Conservation (phyloP, 2,329 filamentous ascomycete species). For the Drechslerella stenobrocha region DNA sequence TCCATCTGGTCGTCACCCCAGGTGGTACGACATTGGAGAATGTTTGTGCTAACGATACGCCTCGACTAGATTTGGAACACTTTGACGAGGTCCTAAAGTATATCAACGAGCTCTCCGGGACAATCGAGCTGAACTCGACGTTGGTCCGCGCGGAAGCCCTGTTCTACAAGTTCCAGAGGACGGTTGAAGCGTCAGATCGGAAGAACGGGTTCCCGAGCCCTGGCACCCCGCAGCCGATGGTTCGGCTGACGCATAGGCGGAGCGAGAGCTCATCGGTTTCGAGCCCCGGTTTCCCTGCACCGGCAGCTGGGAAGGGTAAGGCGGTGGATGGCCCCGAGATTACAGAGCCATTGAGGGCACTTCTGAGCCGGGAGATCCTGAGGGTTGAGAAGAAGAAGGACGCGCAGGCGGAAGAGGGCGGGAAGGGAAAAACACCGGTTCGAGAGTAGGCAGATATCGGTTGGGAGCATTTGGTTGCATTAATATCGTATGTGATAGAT, state of each 20-base stretch:
- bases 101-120: conserved; percentile 91
- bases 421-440: conserved; percentile 35
- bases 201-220: conserved; percentile 63
- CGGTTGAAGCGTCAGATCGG: conserved; percentile 89
- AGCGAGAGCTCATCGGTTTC: conserved; percentile 17
- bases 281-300: too few relatives aligned
- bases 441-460: conserved; percentile 18
- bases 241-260: conserved; percentile 32
- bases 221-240: conserved; percentile 36
- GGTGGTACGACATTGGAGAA: too few relatives aligned
- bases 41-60: too few relatives aligned
- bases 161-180: conserved; percentile 82
- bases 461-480: not conserved
- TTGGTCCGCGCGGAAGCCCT: conserved; percentile 85
- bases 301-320: conserved; percentile 22
- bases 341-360: conserved; percentile 29
- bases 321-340: conserved; percentile 37
- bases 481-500: not conserved
- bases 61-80: conserved; percentile 74
- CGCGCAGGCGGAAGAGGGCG: conserved; percentile 9
- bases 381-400: conserved; percentile 40
- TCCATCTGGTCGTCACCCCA: too few relatives aligned
- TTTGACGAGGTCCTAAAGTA: conserved; percentile 99
- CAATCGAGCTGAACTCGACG: conserved; percentile 85
- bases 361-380: conserved; percentile 29